Evolutionary conservation across 2,329 filamentous ascomycete species (phyloP).

Genomic region (Aspergillus pseudoviridinutans): DNA sequence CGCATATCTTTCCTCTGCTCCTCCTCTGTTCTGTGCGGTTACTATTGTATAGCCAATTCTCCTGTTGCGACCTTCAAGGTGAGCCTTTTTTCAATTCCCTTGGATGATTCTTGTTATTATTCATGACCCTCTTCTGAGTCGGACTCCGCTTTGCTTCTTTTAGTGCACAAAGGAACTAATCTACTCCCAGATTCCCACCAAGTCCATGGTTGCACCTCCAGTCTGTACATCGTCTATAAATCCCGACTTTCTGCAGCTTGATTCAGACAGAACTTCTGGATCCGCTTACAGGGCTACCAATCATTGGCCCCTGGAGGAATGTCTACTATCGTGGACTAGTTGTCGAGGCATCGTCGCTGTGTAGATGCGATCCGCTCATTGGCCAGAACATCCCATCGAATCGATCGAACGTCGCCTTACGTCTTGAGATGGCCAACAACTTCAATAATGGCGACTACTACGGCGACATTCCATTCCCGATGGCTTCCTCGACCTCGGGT

Average conservation of each 20-base stretch:
- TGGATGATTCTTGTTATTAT: too few species aligned
- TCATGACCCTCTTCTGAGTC: too few species aligned
- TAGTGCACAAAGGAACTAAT: not conserved
- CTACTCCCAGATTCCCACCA: not conserved
- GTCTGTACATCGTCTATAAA: not conserved
- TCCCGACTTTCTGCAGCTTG: not conserved
- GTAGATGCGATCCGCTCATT: conserved; percentile 15
- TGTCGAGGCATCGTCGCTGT: not conserved
- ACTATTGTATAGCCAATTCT: not conserved
- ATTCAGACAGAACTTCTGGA: not conserved
- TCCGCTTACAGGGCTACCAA: not conserved
- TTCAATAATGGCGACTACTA: conserved; percentile 12
- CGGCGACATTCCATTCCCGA: not conserved
- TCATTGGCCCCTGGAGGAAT: not conserved
- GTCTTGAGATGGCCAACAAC: conserved; percentile 6
- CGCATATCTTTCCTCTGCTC: not conserved
- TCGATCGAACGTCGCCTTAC: conserved; percentile 14
- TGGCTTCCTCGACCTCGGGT: conserved; percentile 4
- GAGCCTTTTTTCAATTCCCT: not conserved
- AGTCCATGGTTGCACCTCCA: not conserved
- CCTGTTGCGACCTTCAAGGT: not conserved
- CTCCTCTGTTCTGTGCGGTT: not conserved
- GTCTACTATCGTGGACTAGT: not conserved
- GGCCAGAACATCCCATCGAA: conserved; percentile 7
- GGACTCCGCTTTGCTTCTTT: not conserved